phyloP scores from a whole-genome alignment of 495 filamentous ascomycete genomes.

The Penicillium coprophilum region DNA sequence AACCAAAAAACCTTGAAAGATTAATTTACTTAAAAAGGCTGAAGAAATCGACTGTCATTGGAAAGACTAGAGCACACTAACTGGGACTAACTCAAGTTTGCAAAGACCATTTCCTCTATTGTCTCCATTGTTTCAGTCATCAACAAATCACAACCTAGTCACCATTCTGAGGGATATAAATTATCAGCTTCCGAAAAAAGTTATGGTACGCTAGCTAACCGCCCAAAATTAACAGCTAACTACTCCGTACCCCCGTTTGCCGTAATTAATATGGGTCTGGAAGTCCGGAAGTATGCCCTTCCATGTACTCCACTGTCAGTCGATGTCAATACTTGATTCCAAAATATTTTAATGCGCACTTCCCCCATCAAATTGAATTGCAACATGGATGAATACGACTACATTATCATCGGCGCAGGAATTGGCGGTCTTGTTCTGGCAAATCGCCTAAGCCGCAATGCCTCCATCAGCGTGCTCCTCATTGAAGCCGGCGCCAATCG shows the following conservation, averaged over 20 bases:
- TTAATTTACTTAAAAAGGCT: not conserved
- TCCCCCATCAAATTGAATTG: not conserved
- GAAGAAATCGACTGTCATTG: not conserved
- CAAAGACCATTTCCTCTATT: not conserved
- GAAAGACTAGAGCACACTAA: not conserved
- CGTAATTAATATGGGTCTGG: too few species aligned
- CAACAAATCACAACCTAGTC: not conserved
- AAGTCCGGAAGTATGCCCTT: too few species aligned
- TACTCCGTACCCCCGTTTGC: not conserved
- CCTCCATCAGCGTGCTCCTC: slow-evolving; percentile 44
- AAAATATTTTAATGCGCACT: not conserved
- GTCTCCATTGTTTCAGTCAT: not conserved
- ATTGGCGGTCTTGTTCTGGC: slow-evolving; percentile 50
- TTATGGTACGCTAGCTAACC: not conserved
- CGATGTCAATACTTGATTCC: not conserved
- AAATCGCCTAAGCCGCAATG: slow-evolving; percentile 45
- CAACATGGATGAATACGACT: slow-evolving; percentile 29
- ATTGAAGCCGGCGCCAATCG: slow-evolving; percentile 54
- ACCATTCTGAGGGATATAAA: not conserved
- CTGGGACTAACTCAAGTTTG: not conserved
- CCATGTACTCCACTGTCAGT: not conserved
- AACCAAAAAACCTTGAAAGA: not conserved
- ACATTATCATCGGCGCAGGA: slow-evolving; percentile 44
- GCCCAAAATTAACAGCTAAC: not conserved
- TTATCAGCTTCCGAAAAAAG: not conserved